A percentile compares a stretch with the other conserved stretches of the same genome.
phyloP scores from a whole-genome alignment of 2,329 filamentous ascomycete species.

The Dactylonectria macrodidyma region DNA sequence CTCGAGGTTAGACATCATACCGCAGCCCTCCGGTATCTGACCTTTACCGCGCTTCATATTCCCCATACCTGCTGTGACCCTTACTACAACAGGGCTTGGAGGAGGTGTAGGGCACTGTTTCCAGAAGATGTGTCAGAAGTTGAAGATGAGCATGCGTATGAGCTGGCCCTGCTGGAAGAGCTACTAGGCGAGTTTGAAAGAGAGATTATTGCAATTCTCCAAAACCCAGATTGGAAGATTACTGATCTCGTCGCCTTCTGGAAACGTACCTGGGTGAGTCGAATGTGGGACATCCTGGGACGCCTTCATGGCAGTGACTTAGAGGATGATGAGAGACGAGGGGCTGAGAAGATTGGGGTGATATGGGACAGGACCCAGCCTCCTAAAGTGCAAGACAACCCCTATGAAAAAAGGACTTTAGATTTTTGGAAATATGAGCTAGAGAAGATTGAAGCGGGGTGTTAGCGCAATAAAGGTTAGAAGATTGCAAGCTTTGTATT shows the following conservation, averaged over 20 bases:
- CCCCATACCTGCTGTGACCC: neutral
- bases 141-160: neutral
- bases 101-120: too few species aligned
- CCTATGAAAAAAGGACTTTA: neutral
- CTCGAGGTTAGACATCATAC: neutral
- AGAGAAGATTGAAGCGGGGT: slow-evolving; percentile 2
- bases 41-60: neutral
- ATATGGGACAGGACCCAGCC: slow-evolving; percentile 3
- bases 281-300: neutral
- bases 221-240: neutral
- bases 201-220: slow-evolving; percentile 5
- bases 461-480: neutral
- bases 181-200: neutral
- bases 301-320: neutral
- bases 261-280: neutral
- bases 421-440: slow-evolving; percentile 3
- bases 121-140: neutral
- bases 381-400: neutral
- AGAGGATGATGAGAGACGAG: neutral
- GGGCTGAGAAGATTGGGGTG: slow-evolving; percentile 1
- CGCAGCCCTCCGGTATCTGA: slow-evolving; percentile 3
- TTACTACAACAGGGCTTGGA: neutral
- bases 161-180: slow-evolving; percentile 1
- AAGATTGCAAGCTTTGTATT: too few species aligned
- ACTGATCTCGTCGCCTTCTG: neutral